phyloP scores from a whole-genome alignment of 345 rosid genomes.

The Lepidium africanum region DNA sequence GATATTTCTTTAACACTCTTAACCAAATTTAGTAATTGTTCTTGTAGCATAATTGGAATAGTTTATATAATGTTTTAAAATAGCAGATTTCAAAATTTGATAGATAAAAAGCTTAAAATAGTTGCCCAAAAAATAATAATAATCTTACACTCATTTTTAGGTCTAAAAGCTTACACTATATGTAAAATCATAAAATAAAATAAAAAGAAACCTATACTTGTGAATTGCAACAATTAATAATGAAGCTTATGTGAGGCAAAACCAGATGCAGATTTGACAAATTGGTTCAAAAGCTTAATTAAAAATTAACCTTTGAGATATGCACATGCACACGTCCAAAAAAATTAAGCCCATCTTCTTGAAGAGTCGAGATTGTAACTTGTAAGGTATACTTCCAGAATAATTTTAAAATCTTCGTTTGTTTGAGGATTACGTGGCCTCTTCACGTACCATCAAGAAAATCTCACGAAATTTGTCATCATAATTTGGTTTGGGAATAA shows the following conservation, averaged over 20 bases:
- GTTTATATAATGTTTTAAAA: not conserved
- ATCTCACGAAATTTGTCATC: not conserved
- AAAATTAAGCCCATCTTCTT: not conserved
- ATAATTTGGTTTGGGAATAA: conserved; percentile 12
- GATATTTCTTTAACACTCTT: not conserved
- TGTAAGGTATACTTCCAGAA: conserved; percentile 10
- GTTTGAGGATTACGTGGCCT: conserved; percentile 16
- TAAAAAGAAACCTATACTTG: not conserved
- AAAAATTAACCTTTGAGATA: not conserved
- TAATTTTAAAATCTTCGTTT: not conserved
- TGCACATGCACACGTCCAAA: not conserved
- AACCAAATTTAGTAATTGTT: not conserved
- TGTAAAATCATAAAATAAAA: too few relatives aligned
- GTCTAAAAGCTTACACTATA: not conserved
- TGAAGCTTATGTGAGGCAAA: not conserved
- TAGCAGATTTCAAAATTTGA: not conserved
- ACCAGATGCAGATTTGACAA: not conserved
- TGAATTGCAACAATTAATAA: not conserved
- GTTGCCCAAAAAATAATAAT: not conserved
- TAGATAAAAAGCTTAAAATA: not conserved
- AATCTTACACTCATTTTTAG: too few relatives aligned
- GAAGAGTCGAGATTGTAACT: conserved; percentile 15
- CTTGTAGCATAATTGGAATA: not conserved
- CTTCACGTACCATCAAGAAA: not conserved
- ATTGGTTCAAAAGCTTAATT: not conserved